Percentiles rank a stretch among this genome's conserved stretches.
Evolutionary conservation across 192 early-diverging fungal species (phyloP).

Genomic region (Entomortierella chlamydospora): DNA sequence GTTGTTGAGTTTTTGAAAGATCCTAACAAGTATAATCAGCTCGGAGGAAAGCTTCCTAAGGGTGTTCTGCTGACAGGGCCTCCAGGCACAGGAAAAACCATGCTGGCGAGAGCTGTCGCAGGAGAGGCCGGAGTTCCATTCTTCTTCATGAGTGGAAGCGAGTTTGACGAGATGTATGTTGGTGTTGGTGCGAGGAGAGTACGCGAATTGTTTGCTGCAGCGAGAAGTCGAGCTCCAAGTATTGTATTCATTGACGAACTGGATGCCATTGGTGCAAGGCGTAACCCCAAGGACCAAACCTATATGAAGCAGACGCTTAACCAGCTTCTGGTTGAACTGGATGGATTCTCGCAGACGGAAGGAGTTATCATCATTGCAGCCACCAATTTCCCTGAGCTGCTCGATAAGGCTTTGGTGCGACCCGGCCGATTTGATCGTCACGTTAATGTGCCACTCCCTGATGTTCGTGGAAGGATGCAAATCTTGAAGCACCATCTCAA

Average conservation of each 20-base stretch:
- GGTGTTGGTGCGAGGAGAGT: constrained; percentile 93
- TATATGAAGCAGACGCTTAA: constrained; percentile 99
- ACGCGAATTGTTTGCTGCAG: constrained; percentile 88
- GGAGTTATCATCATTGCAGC: constrained; percentile 99
- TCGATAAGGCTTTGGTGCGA: constrained; percentile 96
- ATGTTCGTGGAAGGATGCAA: constrained; percentile 93
- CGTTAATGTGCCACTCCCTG: constrained; percentile 94
- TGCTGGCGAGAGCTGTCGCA: constrained; percentile 95
- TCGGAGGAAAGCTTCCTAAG: constrained; percentile 97
- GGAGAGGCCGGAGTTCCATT: constrained; percentile 98
- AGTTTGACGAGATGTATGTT: constrained; percentile 99
- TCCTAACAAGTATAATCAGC: constrained; percentile 88
- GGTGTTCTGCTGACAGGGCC: constrained; percentile 90
- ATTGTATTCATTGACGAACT: constrained; percentile 99
- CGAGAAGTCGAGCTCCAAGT: constrained; percentile 80
- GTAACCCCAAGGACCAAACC: constrained; percentile 92
- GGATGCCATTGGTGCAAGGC: constrained; percentile 96
- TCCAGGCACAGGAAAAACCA: constrained; percentile 98
- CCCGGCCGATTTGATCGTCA: constrained; percentile 98
- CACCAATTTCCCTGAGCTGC: constrained; percentile 96
- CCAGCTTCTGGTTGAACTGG: constrained; percentile 98
- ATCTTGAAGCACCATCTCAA: constrained; percentile 94
- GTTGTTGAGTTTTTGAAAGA: constrained; percentile 96
- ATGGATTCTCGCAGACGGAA: constrained; percentile 96
- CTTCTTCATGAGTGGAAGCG: constrained; percentile 98